phyloP scores from a whole-genome alignment of 2,329 filamentous ascomycete species.

The Cladosporium sphaerospermum region DNA sequence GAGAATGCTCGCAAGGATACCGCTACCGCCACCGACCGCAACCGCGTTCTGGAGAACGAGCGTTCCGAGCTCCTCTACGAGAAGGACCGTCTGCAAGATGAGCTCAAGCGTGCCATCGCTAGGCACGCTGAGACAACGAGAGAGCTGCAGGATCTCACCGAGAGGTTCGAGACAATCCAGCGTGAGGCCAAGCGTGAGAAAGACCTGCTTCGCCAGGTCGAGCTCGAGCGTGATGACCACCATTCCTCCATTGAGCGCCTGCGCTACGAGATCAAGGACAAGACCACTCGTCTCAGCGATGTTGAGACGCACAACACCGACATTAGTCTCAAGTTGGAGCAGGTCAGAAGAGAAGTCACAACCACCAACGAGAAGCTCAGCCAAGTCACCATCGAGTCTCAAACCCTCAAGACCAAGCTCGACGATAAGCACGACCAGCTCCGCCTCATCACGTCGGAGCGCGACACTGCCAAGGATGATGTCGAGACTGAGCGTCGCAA shows the following conservation, averaged over 20 bases:
- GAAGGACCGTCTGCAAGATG: slow-evolving; percentile 25
- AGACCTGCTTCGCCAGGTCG: slow-evolving; percentile 22
- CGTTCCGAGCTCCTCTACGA: slow-evolving; percentile 22
- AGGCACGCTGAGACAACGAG: slow-evolving; percentile 20
- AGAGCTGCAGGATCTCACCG: slow-evolving; percentile 21
- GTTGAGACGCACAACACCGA: slow-evolving; percentile 21
- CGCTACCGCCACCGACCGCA: slow-evolving; percentile 20
- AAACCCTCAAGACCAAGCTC: slow-evolving; percentile 19
- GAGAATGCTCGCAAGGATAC: slow-evolving; percentile 25
- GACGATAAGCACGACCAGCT: slow-evolving; percentile 24
- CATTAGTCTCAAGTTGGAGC: slow-evolving; percentile 20
- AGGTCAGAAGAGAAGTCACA: slow-evolving; percentile 22
- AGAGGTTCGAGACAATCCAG: slow-evolving; percentile 21
- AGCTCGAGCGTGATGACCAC: slow-evolving; percentile 28
- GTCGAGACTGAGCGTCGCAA: slow-evolving; percentile 21
- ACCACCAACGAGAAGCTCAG: slow-evolving; percentile 22
- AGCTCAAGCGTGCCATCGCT: slow-evolving; percentile 22
- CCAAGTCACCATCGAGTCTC: slow-evolving; percentile 21
- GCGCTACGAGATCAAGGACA: slow-evolving; percentile 23
- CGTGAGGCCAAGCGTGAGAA: slow-evolving; percentile 23
- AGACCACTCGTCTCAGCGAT: slow-evolving; percentile 21
- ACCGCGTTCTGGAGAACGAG: slow-evolving; percentile 24
- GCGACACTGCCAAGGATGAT: slow-evolving; percentile 25
- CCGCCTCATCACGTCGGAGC: slow-evolving; percentile 21
- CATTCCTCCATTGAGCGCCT: slow-evolving; percentile 22